These are phyloP conservation scores for Turritis glabra DNA, from an alignment of 345 rosid genomes.

Conservation along the genomic window DNA sequence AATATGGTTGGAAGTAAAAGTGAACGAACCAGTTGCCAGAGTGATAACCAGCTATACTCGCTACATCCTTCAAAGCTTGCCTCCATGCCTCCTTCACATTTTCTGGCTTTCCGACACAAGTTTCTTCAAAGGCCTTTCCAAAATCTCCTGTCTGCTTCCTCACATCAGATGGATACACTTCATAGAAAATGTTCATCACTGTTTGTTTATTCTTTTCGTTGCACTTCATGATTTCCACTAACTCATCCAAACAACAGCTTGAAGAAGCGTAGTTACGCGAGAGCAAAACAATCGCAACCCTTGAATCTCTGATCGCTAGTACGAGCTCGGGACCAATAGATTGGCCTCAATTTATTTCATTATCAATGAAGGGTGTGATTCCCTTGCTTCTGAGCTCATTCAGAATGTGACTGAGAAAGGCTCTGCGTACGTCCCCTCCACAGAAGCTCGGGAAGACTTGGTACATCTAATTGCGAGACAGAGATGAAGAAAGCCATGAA, in stretches of 20 bases:
- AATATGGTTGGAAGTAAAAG: background rate
- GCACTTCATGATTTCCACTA: slow-evolving; percentile 8
- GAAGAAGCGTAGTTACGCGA: slow-evolving; percentile 12
- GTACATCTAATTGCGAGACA: background rate
- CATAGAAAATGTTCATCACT: slow-evolving; percentile 4
- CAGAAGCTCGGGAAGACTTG: slow-evolving; percentile 6
- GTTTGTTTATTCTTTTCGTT: background rate
- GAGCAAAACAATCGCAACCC: background rate
- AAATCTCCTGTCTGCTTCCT: slow-evolving; percentile 5
- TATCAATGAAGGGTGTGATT: slow-evolving; percentile 8
- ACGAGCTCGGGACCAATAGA: background rate
- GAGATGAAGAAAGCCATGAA: background rate
- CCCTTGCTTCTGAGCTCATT: slow-evolving; percentile 13
- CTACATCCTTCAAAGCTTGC: background rate
- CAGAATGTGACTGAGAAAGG: background rate
- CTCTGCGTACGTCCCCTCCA: slow-evolving; percentile 13
- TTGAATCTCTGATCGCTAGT: slow-evolving; percentile 1
- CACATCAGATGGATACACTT: slow-evolving; percentile 19
- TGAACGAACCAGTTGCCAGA: background rate
- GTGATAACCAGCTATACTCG: background rate
- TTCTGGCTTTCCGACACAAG: background rate
- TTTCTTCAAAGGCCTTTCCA: background rate
- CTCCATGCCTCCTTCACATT: slow-evolving; percentile 3
- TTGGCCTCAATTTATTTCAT: background rate
- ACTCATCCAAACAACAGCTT: slow-evolving; percentile 13